Base-by-base conservation (phyloP, 148 eudicot genomes). In the Salicornia ramosissima region DNA sequence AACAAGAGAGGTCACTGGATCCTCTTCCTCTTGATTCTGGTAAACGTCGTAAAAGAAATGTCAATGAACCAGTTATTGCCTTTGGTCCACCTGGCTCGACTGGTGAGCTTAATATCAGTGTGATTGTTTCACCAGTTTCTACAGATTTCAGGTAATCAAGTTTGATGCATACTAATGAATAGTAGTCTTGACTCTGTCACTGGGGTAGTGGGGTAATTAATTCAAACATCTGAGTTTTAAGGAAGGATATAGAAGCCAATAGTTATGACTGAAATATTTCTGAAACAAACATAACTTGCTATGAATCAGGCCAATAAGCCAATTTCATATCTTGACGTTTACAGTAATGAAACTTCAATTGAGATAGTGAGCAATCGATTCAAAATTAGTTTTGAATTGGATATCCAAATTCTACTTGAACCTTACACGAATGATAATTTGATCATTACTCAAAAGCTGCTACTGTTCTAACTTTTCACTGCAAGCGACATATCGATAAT, bases 81-180 rank as follows among this genome's bases (percentile, higher is more conserved):
- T 91, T 94, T 67, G 97, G 99, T 50, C 97, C 99, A 24, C 99
- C 96, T 7, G 93, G 93, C 12, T 91, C 96, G 16, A 84, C 73
- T 2, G 93, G 99, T 16, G 99, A 95, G 81, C 96, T 89, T 47
- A 95, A 95, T 50, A 96, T 95, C 19, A 95, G 99, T 65, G 99
- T 89, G 61, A 85, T 91, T 52, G 93, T 87, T 36, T 87, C 99
- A 31, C 82, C 83, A 0, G 97, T 91, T 61, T 81, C 99, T 54
- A 78, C 72, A 30, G 94, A 91, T 78, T 95, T 95, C 91, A 87
- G 96, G 98, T 87, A 70, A 81, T 69, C 45, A 42, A 36, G 30
- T 34, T 46, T 25, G 43, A n/a, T 46, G 43, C 36, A 34, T 25
- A 4, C 24, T 49, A 19, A 49, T 68, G 5, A 12, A 31, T 40